Conservation (phyloP, 1,284 basidiomycete genomes). For the Apiotrichum montevideense region DNA sequence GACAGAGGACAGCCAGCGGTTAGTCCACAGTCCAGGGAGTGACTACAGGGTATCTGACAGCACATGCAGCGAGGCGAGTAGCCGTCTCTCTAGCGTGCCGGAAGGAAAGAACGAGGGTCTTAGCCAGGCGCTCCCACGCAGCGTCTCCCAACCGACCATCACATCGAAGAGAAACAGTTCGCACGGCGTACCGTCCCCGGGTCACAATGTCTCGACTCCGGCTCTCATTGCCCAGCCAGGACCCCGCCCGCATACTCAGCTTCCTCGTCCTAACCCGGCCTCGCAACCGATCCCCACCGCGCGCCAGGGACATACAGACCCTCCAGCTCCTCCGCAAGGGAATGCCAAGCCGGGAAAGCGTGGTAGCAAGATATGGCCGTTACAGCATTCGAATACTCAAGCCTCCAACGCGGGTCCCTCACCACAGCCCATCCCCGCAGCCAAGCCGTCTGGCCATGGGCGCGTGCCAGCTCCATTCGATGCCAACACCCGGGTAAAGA, state of each 20-base stretch:
- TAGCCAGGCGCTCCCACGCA: background rate
- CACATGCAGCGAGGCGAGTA: background rate
- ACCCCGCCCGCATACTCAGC: background rate
- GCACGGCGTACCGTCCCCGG: no score
- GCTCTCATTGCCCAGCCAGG: background rate
- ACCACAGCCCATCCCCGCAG: background rate
- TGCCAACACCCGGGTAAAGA: background rate
- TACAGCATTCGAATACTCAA: background rate
- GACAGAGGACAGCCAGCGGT: background rate
- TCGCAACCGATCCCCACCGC: background rate
- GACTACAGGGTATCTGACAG: background rate
- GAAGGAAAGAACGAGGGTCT: background rate
- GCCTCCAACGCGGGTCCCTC: background rate
- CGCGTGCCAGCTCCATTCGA: no score
- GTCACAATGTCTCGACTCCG: background rate
- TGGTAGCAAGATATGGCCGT: background rate
- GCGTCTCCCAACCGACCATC: background rate
- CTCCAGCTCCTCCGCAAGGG: background rate
- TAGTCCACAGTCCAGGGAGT: background rate
- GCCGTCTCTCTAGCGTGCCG: background rate
- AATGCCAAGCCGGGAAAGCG: background rate
- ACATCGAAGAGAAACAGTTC: no score
- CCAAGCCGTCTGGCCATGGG: no score
- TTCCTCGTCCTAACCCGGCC: background rate
- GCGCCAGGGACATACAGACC: background rate